Base-by-base conservation (phyloP, 345 rosid species). In the Noccaea bulbosa region DNA sequence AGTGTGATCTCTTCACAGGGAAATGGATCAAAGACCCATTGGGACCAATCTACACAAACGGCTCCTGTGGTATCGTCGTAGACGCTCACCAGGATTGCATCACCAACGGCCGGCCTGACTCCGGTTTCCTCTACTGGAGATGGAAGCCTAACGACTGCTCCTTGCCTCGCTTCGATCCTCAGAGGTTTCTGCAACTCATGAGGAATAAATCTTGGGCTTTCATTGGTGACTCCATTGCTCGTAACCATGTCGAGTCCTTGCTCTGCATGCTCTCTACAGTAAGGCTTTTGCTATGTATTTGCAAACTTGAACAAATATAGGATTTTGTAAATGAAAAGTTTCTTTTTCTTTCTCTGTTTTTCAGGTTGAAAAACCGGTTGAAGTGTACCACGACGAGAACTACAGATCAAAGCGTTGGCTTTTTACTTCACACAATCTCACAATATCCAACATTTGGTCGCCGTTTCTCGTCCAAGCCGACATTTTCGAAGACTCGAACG, bases 401-500 rank as follows among this genome's bases (percentile, higher is more conserved):
- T 88, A 81, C 80, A 85, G 76, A 77, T 87, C 98, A 5, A 88
- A 84, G 55, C 81, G 87, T 79, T 94, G 99, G 99, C 79, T 55
- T 53, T 91, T 94, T 32, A 83, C 84, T 6, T 79, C 85, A 2
- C 81, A 89, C 76, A 94, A 91, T 78, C 77, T 94, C 44, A 72
- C 89, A 4, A 8, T 94, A 65, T 88, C 91, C 4, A 86, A 80
- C 75, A 74, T 91, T 52, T 94, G 99, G 98, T 79, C 99, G 10
- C 99, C 99, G 15, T 94, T 94, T 82, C 98, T 94, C 0, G 89
- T 83, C 7, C 62, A 87, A 69, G 99, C 98, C n/a, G 90, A 87
- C 8, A 91, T 89, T 16, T 94, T 89, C 6, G 98, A 94, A 79
- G 99, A 94, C 75, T 41, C 73, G 12, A 83, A 89, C 0, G 97